These are phyloP conservation scores for Actinomucor elegans DNA, from an alignment of 371 early-diverging fungal species.

Conservation along the genomic window DNA sequence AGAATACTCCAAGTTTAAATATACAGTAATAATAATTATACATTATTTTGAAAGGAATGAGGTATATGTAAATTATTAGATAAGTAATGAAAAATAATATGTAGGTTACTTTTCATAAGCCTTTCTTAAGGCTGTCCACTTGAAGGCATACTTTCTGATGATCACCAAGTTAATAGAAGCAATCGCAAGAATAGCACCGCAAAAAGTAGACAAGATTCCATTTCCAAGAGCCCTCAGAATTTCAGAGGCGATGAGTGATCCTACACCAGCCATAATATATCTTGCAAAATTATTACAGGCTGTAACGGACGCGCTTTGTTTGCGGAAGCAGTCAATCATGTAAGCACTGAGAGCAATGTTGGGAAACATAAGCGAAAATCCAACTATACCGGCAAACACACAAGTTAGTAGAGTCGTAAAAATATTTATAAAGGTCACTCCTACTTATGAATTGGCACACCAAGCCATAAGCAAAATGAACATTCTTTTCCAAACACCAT, in stretches of 20 bases:
- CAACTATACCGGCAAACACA: no score
- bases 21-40: background rate
- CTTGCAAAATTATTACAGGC: conserved; percentile 49
- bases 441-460: conserved; percentile 41
- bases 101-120: background rate
- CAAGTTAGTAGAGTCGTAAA: no score
- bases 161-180: conserved; percentile 15
- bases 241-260: conserved; percentile 37
- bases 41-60: background rate
- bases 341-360: conserved; percentile 41
- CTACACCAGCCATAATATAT: conserved; percentile 41
- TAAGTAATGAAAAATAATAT: background rate
- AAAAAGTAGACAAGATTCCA: conserved; percentile 16
- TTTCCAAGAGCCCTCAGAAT: conserved; percentile 28
- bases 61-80: background rate
- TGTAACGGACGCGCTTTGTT: conserved; percentile 43
- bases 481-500: conserved; percentile 41
- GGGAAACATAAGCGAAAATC: conserved; percentile 33
- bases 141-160: conserved; percentile 16
- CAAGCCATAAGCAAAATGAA: conserved; percentile 39
- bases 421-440: background rate
- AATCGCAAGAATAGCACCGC: conserved; percentile 18
- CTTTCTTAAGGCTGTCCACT: conserved; percentile 20
- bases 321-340: conserved; percentile 44
- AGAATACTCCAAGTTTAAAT: background rate